Conservation (phyloP, 129 eudicot species). For the Oenanthe sinensis region DNA sequence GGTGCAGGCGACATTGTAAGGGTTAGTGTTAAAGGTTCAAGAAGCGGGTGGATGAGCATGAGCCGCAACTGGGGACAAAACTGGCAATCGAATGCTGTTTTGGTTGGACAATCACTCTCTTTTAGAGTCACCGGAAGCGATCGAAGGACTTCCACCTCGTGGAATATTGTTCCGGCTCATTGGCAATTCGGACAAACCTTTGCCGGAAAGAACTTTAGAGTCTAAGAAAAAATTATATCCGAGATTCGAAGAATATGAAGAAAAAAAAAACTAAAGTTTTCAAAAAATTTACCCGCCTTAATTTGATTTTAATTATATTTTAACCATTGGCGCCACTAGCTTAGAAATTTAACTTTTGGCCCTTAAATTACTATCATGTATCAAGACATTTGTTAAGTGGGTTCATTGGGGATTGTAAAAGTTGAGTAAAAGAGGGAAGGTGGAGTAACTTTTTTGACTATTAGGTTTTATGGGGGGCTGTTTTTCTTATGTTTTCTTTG, state of each 20-base stretch:
- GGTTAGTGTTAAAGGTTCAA: conserved; percentile 56
- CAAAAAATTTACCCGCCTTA: conserved; percentile 10
- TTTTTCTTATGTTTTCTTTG: neutral
- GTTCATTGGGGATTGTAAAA: conserved; percentile 14
- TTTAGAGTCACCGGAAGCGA: conserved; percentile 64
- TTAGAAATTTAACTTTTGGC: neutral
- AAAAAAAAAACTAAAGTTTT: neutral
- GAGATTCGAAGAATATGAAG: neutral
- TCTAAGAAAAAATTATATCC: conserved; percentile 12
- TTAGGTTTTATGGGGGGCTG: neutral
- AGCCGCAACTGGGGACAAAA: conserved; percentile 90
- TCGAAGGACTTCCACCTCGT: conserved; percentile 60
- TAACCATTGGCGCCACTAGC: conserved; percentile 15
- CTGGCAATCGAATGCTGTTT: conserved; percentile 64
- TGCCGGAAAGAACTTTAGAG: conserved; percentile 69
- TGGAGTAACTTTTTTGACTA: conserved; percentile 13
- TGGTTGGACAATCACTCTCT: conserved; percentile 65
- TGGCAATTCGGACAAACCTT: conserved; percentile 93
- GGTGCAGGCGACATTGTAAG: conserved; percentile 70
- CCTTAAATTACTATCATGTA: neutral
- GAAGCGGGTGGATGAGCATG: conserved; percentile 67
- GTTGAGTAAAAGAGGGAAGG: conserved; percentile 7
- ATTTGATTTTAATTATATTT: neutral
- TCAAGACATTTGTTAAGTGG: conserved; percentile 3
- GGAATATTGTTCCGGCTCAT: conserved; percentile 58